These are phyloP conservation scores for Aspergillus arachidicola DNA, from an alignment of 2,329 filamentous ascomycete species.

Conservation along the genomic window DNA sequence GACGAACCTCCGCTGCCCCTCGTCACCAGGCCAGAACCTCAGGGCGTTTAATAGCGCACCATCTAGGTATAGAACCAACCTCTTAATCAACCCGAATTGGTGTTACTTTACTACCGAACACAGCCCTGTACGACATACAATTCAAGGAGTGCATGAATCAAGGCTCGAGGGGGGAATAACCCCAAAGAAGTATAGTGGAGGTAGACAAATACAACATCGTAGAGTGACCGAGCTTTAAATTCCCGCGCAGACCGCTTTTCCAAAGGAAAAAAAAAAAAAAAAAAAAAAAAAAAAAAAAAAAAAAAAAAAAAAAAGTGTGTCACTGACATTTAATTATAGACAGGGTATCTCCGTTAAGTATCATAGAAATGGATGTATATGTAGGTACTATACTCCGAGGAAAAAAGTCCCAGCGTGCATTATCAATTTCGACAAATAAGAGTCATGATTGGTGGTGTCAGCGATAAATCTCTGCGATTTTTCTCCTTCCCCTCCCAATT, in stretches of 20 bases:
- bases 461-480: not conserved
- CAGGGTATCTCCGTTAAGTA: conserved; percentile 3
- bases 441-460: conserved; percentile 4
- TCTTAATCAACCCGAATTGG: not conserved
- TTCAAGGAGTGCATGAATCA: not conserved
- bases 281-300: not conserved
- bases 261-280: not conserved
- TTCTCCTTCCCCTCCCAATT: not conserved
- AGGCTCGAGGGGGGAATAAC: not conserved
- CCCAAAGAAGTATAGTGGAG: not conserved
- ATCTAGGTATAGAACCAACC: not conserved
- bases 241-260: conserved; percentile 26
- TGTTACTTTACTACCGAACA: not conserved
- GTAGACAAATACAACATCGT: not conserved
- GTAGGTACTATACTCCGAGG: conserved; percentile 1
- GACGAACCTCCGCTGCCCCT: not conserved
- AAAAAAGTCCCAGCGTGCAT: conserved; percentile 6
- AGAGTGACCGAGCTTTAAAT: conserved; percentile 8
- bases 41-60: not conserved
- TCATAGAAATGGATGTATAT: not conserved
- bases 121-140: not conserved
- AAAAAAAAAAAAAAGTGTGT: not conserved
- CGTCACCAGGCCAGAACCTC: not conserved
- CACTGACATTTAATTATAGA: conserved; percentile 9
- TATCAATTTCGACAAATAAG: conserved; percentile 1